Evolutionary conservation across 2,329 filamentous ascomycete species (phyloP).

Genomic region (Grosmannia serpens): DNA sequence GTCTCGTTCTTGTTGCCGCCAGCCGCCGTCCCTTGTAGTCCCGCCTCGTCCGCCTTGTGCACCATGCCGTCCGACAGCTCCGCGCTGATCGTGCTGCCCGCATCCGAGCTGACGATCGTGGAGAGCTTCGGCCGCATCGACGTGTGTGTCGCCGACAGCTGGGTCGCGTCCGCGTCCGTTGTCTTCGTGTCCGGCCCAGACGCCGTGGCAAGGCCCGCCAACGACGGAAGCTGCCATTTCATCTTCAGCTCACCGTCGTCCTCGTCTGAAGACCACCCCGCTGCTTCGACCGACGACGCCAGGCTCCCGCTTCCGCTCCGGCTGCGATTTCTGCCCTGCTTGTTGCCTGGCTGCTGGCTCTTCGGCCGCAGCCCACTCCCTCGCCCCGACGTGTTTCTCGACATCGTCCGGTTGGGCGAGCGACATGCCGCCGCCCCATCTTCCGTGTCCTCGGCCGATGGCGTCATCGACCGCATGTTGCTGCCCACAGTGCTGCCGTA

Average conservation of each 20-base stretch:
- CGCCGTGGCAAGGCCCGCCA: neutral
- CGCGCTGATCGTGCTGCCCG: conserved; percentile 13
- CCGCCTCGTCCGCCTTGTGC: neutral
- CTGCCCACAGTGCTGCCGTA: conserved; percentile 1
- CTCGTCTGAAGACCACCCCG: conserved; percentile 19
- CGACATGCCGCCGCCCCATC: conserved; percentile 10
- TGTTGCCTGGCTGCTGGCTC: conserved; percentile 2
- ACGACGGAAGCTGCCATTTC: conserved; percentile 8
- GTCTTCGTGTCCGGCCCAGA: conserved; percentile 3
- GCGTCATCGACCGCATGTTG: neutral
- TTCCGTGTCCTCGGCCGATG: conserved; percentile 14
- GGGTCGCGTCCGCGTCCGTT: conserved; percentile 17
- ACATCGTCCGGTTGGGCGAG: conserved; percentile 13
- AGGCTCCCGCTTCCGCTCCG: conserved; percentile 11
- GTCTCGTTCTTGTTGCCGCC: no score
- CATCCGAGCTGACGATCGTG: conserved; percentile 33
- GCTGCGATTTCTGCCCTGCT: conserved; percentile 1
- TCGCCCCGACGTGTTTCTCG: conserved; percentile 10
- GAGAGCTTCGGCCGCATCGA: conserved; percentile 24
- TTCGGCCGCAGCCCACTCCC: neutral
- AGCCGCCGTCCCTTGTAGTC: neutral
- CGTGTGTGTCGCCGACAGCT: neutral
- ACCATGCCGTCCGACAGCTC: conserved; percentile 15
- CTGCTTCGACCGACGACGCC: conserved; percentile 8
- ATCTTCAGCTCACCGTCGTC: conserved; percentile 14